These are phyloP conservation scores for Colletotrichum abscissum DNA, from an alignment of 2,329 filamentous ascomycete genomes.

Conservation along the genomic window DNA sequence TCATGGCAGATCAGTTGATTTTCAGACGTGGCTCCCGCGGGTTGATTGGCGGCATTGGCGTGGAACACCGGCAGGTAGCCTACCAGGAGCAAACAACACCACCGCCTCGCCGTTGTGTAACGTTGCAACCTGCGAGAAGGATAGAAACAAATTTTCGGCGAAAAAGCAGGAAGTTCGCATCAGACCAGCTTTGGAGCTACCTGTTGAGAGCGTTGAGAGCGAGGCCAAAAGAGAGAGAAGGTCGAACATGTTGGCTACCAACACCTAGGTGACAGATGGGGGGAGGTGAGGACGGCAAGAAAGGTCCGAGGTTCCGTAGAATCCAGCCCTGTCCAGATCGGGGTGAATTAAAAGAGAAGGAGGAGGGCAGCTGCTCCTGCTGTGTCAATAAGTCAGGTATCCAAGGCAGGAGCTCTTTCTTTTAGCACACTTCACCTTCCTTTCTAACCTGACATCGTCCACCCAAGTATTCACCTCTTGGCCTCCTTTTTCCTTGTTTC, in stretches of 20 bases:
- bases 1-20: not conserved
- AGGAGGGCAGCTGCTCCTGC: not conserved
- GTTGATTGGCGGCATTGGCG: not conserved
- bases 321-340: no score
- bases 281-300: not conserved
- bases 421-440: not conserved
- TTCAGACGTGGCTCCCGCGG: not conserved
- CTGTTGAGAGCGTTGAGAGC: not conserved
- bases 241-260: not conserved
- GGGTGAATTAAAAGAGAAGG: not conserved
- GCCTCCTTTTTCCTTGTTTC: not conserved
- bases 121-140: not conserved
- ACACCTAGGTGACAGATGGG: not conserved
- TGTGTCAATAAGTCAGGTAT: not conserved
- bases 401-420: not conserved
- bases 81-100: conserved; percentile 1
- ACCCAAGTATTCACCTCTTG: not conserved
- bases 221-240: not conserved
- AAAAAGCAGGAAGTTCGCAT: not conserved
- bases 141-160: not conserved
- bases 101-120: not conserved
- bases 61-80: not conserved
- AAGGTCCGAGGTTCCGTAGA: not conserved
- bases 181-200: not conserved
- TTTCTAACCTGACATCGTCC: not conserved